phyloP scores from a whole-genome alignment of 2,329 filamentous ascomycete genomes.

The Paracoccidioides lutzii region DNA sequence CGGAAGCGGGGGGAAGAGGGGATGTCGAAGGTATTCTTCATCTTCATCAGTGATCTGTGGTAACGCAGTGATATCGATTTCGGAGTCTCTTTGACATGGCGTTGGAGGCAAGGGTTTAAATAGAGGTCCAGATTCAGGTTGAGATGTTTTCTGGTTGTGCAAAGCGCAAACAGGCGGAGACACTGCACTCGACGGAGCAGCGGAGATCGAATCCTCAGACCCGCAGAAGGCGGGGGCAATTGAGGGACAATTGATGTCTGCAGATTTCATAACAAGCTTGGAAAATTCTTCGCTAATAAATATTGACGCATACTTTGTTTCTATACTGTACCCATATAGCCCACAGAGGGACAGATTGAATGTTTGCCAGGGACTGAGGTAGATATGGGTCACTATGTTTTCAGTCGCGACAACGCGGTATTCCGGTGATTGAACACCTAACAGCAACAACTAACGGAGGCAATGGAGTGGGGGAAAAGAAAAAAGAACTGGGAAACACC shows the following conservation, averaged over 20 bases:
- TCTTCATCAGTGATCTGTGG: neutral
- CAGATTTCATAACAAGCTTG: neutral
- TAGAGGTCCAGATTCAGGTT: neutral
- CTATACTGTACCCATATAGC: no score
- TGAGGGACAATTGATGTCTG: neutral
- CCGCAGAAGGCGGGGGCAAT: neutral
- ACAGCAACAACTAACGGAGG: no score
- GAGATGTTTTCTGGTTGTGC: neutral
- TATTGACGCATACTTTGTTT: neutral
- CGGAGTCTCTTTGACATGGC: neutral
- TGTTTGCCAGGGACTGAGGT: no score
- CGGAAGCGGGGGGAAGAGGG: slow-evolving; percentile 72
- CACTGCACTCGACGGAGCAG: neutral
- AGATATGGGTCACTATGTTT: no score
- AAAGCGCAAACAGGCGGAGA: neutral
- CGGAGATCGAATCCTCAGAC: neutral
- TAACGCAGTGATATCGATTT: neutral
- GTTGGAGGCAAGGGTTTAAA: neutral
- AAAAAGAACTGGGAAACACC: no score
- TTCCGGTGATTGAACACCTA: no score
- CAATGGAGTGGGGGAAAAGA: no score
- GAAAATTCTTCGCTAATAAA: neutral
- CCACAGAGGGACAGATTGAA: no score
- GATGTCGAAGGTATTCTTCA: slow-evolving; percentile 43
- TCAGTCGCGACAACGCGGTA: no score